phyloP scores from a whole-genome alignment of 768 basidiomycete genomes.

The Mrakia frigida region DNA sequence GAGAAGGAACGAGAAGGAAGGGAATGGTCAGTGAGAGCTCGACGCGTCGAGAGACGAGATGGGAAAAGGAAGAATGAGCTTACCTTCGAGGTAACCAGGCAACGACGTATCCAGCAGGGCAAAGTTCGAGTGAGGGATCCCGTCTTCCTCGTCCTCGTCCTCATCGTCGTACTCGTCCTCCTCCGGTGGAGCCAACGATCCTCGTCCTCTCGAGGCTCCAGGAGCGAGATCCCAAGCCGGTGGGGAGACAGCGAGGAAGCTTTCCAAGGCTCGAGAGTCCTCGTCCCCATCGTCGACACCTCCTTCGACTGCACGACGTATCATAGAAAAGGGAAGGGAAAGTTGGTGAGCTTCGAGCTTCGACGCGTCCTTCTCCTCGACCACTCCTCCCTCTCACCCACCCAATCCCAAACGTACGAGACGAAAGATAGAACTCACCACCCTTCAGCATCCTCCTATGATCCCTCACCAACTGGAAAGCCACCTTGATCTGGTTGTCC shows the following conservation, averaged over 20 bases:
- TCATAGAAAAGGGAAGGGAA: slow-evolving; percentile 8
- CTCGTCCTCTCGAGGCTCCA: slow-evolving; percentile 61
- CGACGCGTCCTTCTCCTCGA: slow-evolving; percentile 11
- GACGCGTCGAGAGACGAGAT: not conserved
- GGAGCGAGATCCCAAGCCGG: slow-evolving; percentile 44
- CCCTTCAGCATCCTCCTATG: slow-evolving; percentile 77
- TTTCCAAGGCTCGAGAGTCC: slow-evolving; percentile 48
- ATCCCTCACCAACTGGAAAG: slow-evolving; percentile 87
- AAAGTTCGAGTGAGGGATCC: slow-evolving; percentile 60
- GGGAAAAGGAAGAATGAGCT: slow-evolving; percentile 17
- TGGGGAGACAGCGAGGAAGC: slow-evolving; percentile 46
- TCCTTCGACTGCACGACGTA: slow-evolving; percentile 21
- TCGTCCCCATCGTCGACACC: slow-evolving; percentile 64
- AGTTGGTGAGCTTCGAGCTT: slow-evolving; percentile 32
- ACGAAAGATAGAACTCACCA: slow-evolving; percentile 52
- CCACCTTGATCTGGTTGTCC: slow-evolving; percentile 92
- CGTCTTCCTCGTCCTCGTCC: slow-evolving; percentile 44
- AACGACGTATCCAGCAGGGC: slow-evolving; percentile 86
- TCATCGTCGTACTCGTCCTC: slow-evolving; percentile 54
- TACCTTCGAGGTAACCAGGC: slow-evolving; percentile 50
- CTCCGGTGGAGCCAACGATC: slow-evolving; percentile 51
- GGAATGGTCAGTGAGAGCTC: not conserved
- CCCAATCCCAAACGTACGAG: no score
- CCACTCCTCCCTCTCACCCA: slow-evolving; percentile 47
- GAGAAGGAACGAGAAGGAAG: not conserved